These are phyloP conservation scores for Aspergillus neotritici DNA, from an alignment of 2,329 filamentous ascomycete genomes.

Conservation along the genomic window DNA sequence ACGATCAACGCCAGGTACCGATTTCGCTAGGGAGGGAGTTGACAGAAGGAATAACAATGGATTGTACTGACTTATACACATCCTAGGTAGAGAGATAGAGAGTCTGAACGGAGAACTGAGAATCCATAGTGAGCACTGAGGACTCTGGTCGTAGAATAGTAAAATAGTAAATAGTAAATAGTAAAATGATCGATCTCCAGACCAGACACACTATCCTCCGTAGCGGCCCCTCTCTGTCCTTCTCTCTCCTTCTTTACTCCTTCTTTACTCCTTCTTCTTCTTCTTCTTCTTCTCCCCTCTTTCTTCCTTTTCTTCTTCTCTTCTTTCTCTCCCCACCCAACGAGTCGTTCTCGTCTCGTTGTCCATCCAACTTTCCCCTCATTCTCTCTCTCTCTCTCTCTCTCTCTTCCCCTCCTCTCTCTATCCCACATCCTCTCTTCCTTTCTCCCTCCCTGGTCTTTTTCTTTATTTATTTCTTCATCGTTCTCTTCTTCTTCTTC, in stretches of 20 bases:
- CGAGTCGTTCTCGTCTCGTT: conserved; percentile 35
- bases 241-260: conserved; percentile 1
- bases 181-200: no score
- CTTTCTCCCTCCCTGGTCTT: conserved; percentile 7
- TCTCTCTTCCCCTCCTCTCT: conserved; percentile 14
- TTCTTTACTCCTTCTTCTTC: conserved; percentile 14
- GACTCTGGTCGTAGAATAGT: no score
- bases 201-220: not conserved
- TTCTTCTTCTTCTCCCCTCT: conserved; percentile 19
- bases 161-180: no score
- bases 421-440: conserved; percentile 14
- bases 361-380: conserved; percentile 40
- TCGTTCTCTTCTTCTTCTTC: conserved; percentile 12
- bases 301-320: conserved; percentile 20
- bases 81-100: no score
- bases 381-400: conserved; percentile 16
- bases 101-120: no score
- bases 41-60: no score
- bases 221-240: conserved; percentile 1
- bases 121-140: no score
- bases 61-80: no score
- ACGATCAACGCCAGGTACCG: no score
- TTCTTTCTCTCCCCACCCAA: conserved; percentile 32
- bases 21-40: no score
- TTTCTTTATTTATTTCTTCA: conserved; percentile 7